Percentiles rank a stretch among this genome's conserved stretches.
phyloP scores from a whole-genome alignment of 768 basidiomycete species.

The Termitomyces sp. region DNA sequence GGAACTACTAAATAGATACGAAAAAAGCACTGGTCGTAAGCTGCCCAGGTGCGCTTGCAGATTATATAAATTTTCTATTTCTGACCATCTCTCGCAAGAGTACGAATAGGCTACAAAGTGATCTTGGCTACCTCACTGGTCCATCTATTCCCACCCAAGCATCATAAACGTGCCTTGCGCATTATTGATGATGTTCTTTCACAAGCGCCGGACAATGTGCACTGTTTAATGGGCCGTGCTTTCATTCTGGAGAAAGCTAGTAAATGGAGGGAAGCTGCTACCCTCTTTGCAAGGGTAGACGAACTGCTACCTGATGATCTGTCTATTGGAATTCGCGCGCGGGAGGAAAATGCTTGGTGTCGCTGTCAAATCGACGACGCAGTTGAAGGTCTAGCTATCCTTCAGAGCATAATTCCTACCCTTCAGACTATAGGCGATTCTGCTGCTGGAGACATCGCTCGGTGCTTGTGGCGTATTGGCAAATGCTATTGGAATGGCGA shows the following conservation, averaged over 20 bases:
- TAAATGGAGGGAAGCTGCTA: constrained; percentile 65
- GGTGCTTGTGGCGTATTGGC: constrained; percentile 85
- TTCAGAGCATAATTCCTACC: constrained; percentile 42
- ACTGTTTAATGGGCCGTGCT: constrained; percentile 69
- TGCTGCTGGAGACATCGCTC: constrained; percentile 56
- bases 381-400: constrained; percentile 37
- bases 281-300: constrained; percentile 54
- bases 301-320: constrained; percentile 39
- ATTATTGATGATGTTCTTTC: constrained; percentile 70
- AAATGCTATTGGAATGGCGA: constrained; percentile 71
- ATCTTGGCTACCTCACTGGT: constrained; percentile 73
- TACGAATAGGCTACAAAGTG: constrained; percentile 62
- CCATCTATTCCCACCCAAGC: constrained; percentile 84
- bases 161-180: constrained; percentile 72
- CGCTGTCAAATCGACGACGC: constrained; percentile 44
- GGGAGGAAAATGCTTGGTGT: constrained; percentile 88
- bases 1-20: constrained; percentile 43
- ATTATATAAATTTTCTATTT: background rate
- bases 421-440: constrained; percentile 41
- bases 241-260: constrained; percentile 60
- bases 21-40: constrained; percentile 51
- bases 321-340: constrained; percentile 51
- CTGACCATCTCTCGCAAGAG: constrained; percentile 34
- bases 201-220: constrained; percentile 53
- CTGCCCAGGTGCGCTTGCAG: constrained; percentile 39